phyloP scores from a whole-genome alignment of 495 filamentous ascomycete species.

The Oidiodendron maius region DNA sequence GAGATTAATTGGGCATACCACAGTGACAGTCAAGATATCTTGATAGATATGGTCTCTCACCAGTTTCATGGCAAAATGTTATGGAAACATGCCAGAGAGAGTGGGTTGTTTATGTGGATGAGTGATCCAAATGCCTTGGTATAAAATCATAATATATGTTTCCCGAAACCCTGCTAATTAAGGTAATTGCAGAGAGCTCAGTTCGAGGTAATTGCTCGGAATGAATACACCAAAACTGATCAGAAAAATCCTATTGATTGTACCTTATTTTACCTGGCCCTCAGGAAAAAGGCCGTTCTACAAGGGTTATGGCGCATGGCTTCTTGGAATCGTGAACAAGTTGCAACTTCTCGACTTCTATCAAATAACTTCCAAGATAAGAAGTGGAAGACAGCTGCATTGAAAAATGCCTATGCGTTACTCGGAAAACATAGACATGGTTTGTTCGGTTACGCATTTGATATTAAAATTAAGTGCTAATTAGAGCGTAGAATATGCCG shows the following conservation, averaged over 20 bases:
- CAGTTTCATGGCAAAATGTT: slow-evolving; percentile 72
- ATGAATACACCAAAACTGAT: slow-evolving; percentile 85
- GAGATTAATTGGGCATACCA: slow-evolving; percentile 95
- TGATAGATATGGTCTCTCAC: slow-evolving; percentile 77
- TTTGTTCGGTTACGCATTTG: slow-evolving; percentile 28
- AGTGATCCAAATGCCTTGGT: slow-evolving; percentile 70
- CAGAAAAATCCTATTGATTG: slow-evolving; percentile 93
- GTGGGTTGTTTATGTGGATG: slow-evolving; percentile 95
- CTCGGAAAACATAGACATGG: slow-evolving; percentile 87
- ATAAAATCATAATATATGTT: slow-evolving; percentile 13
- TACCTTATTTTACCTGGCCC: slow-evolving; percentile 83
- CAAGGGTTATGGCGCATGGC: slow-evolving; percentile 96
- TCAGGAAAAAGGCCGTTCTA: slow-evolving; percentile 86
- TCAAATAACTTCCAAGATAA: slow-evolving; percentile 81
- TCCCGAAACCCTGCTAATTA: slow-evolving; percentile 10
- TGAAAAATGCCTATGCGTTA: slow-evolving; percentile 97
- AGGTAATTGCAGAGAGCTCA: slow-evolving; percentile 53
- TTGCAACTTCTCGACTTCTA: slow-evolving; percentile 66
- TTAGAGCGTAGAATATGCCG: slow-evolving; percentile 70
- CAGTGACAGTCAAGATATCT: slow-evolving; percentile 85
- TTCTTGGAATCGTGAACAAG: slow-evolving; percentile 81
- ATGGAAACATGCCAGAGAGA: slow-evolving; percentile 81
- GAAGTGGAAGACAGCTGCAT: slow-evolving; percentile 82
- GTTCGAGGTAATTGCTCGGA: slow-evolving; percentile 84
- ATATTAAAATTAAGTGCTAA: neutral